Conservation (phyloP, 2,329 filamentous ascomycete species). For the Didymella glomerata region DNA sequence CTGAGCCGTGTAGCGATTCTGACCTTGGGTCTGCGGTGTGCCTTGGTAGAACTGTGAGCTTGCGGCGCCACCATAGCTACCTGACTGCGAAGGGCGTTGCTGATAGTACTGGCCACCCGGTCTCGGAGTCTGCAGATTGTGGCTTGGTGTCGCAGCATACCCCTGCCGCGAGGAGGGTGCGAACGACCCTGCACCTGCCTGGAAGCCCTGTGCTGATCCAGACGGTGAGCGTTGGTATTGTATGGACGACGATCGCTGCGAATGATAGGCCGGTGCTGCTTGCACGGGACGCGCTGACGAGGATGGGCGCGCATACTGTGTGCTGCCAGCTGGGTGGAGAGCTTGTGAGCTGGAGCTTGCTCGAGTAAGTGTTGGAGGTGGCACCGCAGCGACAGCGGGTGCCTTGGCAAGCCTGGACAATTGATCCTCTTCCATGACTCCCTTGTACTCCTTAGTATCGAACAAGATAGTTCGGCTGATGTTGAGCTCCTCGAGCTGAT, state of each 20-base stretch:
- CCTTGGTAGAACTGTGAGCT: slow-evolving; percentile 47
- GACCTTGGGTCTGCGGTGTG: slow-evolving; percentile 44
- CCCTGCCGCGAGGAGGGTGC: slow-evolving; percentile 36
- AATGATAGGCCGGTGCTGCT: slow-evolving; percentile 43
- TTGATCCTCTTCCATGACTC: slow-evolving; percentile 86
- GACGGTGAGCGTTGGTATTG: slow-evolving; percentile 49
- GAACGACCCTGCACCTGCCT: slow-evolving; percentile 41
- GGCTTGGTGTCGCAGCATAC: slow-evolving; percentile 41
- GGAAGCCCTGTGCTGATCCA: slow-evolving; percentile 40
- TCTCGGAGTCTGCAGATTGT: slow-evolving; percentile 46
- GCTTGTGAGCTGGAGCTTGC: slow-evolving; percentile 37
- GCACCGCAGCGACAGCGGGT: slow-evolving; percentile 43
- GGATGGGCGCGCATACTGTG: slow-evolving; percentile 46
- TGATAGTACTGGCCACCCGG: slow-evolving; percentile 42
- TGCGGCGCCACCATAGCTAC: slow-evolving; percentile 39
- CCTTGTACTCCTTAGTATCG: slow-evolving; percentile 75
- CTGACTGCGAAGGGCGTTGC: slow-evolving; percentile 42
- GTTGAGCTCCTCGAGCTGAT: slow-evolving; percentile 82
- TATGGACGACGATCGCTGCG: slow-evolving; percentile 51
- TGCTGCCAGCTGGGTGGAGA: slow-evolving; percentile 39
- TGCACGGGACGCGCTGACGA: slow-evolving; percentile 43
- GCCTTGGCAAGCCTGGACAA: slow-evolving; percentile 54
- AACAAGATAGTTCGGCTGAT: slow-evolving; percentile 82
- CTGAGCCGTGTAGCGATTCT: slow-evolving; percentile 45
- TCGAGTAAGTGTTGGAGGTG: slow-evolving; percentile 41